phyloP scores from a whole-genome alignment of 805 yeast genomes.

The Zygoascus biomembranicola region DNA sequence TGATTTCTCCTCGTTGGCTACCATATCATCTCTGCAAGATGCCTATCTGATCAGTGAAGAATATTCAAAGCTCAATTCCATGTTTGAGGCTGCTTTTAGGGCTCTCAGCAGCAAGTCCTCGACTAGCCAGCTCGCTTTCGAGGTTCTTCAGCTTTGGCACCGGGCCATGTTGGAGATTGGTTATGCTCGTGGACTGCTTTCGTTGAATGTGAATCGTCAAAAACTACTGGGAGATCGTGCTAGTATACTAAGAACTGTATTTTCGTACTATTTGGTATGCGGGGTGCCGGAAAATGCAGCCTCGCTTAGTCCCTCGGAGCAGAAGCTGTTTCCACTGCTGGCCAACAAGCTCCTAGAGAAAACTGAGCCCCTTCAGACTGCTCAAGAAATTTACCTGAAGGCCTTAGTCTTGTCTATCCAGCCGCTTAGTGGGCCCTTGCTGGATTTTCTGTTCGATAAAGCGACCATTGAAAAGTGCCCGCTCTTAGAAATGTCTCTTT shows the following conservation, averaged over 20 bases:
- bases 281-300: slow-evolving; percentile 19
- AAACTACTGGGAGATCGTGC: slow-evolving; percentile 16
- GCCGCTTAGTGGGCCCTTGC: slow-evolving; percentile 28
- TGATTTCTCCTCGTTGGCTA: slow-evolving; percentile 25
- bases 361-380: slow-evolving; percentile 42
- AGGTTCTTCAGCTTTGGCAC: slow-evolving; percentile 42
- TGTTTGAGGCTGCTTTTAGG: slow-evolving; percentile 14
- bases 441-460: slow-evolving; percentile 10
- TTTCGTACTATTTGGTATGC: slow-evolving; percentile 36
- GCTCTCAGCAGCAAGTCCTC: slow-evolving; percentile 19
- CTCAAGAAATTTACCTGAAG: slow-evolving; percentile 61
- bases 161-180: slow-evolving; percentile 38
- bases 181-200: slow-evolving; percentile 47
- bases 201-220: slow-evolving; percentile 33
- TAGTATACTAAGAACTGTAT: slow-evolving; percentile 29
- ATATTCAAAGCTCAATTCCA: slow-evolving; percentile 4
- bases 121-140: not conserved
- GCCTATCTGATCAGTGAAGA: not conserved
- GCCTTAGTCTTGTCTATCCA: slow-evolving; percentile 40
- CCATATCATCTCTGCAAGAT: slow-evolving; percentile 23
- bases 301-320: slow-evolving; percentile 30
- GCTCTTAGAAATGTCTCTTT: slow-evolving; percentile 46
- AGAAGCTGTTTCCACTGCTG: slow-evolving; percentile 46
- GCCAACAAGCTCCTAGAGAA: slow-evolving; percentile 50
- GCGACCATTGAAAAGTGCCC: slow-evolving; percentile 18